Evolutionary conservation across 2,329 filamentous ascomycete genomes (phyloP).

Genomic region (Cladosporium colombiae): DNA sequence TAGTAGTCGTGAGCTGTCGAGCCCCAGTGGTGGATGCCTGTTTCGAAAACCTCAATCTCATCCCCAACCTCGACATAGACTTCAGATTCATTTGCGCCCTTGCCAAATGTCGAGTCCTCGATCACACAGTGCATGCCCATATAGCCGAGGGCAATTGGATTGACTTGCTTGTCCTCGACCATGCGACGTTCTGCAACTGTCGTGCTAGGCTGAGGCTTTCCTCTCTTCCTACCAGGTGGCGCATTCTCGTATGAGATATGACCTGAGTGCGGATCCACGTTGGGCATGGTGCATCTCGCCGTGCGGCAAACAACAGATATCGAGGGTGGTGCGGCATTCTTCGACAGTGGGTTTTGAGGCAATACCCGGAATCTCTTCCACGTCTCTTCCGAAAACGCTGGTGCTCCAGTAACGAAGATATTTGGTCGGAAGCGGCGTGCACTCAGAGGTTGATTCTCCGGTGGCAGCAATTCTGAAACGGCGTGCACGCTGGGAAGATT

Average conservation of each 20-base stretch:
- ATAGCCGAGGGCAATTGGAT: constrained; percentile 5
- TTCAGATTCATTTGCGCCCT: neutral
- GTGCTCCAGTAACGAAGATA: constrained; percentile 6
- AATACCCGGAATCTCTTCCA: constrained; percentile 1
- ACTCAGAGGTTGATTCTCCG: constrained; percentile 1
- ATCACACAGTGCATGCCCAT: constrained; percentile 9
- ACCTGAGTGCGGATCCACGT: neutral
- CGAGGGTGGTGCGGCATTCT: neutral
- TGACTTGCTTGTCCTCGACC: constrained; percentile 11
- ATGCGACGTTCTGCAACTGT: neutral
- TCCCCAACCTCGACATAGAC: constrained; percentile 1
- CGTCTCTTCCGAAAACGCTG: neutral
- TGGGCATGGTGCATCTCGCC: constrained; percentile 7
- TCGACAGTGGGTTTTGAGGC: neutral
- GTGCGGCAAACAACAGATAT: constrained; percentile 10
- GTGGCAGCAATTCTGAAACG: neutral
- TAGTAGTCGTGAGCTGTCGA: constrained; percentile 2
- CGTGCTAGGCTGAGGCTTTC: constrained; percentile 11
- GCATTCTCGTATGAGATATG: neutral
- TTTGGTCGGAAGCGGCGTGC: constrained; percentile 8
- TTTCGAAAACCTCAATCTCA: constrained; percentile 8
- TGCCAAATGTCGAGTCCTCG: constrained; percentile 3
- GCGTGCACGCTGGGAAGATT: constrained; percentile 4
- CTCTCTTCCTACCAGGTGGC: neutral
- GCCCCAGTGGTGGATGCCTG: neutral